Evolutionary conservation across 164 flowering plant genomes (phyloP).

Genomic region (Vitis rotundifolia): DNA sequence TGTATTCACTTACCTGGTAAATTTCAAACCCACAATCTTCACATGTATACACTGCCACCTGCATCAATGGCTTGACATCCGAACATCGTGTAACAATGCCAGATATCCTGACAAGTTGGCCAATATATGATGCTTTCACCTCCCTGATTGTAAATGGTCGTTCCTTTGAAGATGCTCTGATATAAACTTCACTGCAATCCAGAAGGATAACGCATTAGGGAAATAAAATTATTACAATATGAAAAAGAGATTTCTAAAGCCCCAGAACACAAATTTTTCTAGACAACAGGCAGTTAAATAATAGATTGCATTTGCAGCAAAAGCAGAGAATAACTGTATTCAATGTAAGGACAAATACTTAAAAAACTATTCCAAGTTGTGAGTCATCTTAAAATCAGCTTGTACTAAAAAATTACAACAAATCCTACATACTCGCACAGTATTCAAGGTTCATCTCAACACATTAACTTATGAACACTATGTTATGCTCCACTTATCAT

Average conservation of each 20-base stretch:
- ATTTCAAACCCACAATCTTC: constrained; percentile 99
- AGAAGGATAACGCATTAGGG: constrained; percentile 5
- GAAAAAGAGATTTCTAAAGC: background rate
- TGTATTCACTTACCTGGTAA: constrained; percentile 69
- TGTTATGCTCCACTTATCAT: no score
- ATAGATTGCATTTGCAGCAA: no score
- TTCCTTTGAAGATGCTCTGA: constrained; percentile 81
- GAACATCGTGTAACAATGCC: constrained; percentile 98
- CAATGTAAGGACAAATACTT: no score
- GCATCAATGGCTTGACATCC: constrained; percentile 98
- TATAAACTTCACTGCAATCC: constrained; percentile 80
- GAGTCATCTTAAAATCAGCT: no score
- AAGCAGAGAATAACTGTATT: no score
- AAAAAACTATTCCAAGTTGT: no score
- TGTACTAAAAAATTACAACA: no score
- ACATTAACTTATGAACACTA: no score
- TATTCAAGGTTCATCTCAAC: no score
- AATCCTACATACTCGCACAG: no score
- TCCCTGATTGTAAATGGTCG: constrained; percentile 86
- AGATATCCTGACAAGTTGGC: constrained; percentile 90
- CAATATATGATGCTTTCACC: constrained; percentile 91
- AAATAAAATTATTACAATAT: background rate
- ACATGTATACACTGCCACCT: constrained; percentile 97
- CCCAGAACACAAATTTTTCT: background rate
- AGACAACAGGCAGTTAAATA: background rate